Evolutionary conservation across 768 basidiomycete species (phyloP).

Genomic region (Coprinopsis marcescibilis): DNA sequence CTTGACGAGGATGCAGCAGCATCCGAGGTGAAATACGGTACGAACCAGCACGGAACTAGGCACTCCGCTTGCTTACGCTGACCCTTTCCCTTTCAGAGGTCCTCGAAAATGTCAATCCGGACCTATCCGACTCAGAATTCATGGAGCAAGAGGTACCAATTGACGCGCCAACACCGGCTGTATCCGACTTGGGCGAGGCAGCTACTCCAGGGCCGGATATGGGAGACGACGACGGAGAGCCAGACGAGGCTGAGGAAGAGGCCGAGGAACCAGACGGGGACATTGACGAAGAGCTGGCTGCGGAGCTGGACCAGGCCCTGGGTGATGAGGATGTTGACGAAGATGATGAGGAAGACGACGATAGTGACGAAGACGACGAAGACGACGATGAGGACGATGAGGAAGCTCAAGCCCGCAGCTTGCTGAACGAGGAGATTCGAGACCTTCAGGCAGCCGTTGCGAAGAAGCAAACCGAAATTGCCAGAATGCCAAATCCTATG

Average conservation of each 20-base stretch:
- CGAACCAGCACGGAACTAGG: no score
- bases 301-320: constrained; percentile 83
- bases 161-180: constrained; percentile 66
- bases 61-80: constrained; percentile 2
- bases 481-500: constrained; percentile 78
- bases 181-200: constrained; percentile 61
- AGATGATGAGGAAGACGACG: constrained; percentile 62
- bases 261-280: constrained; percentile 71
- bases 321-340: constrained; percentile 64
- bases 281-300: constrained; percentile 84
- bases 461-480: constrained; percentile 80
- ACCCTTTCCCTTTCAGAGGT: constrained; percentile 45
- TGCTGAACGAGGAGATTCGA: constrained; percentile 83
- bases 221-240: constrained; percentile 53
- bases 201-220: constrained; percentile 53
- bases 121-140: constrained; percentile 85
- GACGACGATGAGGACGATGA: constrained; percentile 86
- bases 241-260: constrained; percentile 52
- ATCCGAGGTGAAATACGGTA: constrained; percentile 72
- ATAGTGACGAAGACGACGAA: constrained; percentile 66
- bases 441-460: constrained; percentile 85
- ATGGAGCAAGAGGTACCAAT: constrained; percentile 63
- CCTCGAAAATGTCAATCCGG: constrained; percentile 86
- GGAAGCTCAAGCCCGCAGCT: constrained; percentile 66
- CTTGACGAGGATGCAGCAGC: constrained; percentile 77